Percentiles rank a stretch among this genome's conserved stretches.
Conservation (phyloP, 2,329 filamentous ascomycete species). For the Paecilomyces niveus region DNA sequence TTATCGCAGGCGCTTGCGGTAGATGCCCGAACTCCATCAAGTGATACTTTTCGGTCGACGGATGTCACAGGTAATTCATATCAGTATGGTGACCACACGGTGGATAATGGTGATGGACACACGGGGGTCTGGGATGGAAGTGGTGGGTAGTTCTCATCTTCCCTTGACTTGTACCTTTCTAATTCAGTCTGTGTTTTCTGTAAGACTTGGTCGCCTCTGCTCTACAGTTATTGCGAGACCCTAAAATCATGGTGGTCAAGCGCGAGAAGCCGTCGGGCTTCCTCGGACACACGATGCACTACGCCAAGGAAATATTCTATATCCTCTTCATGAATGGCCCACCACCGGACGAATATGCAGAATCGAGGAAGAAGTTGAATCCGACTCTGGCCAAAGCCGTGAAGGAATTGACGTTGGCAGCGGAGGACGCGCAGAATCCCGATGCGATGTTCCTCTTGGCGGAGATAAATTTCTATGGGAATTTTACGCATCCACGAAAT, state of each 20-base stretch:
- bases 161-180: background rate
- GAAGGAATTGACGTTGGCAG: constrained; percentile 52
- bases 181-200: constrained; percentile 5
- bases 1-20: constrained; percentile 23
- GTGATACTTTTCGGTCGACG: constrained; percentile 11
- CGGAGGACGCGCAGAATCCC: constrained; percentile 47
- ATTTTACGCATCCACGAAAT: constrained; percentile 79
- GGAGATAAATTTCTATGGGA: constrained; percentile 95
- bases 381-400: constrained; percentile 51
- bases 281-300: constrained; percentile 51
- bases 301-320: constrained; percentile 55
- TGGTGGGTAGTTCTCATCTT: constrained; percentile 16
- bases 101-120: constrained; percentile 10
- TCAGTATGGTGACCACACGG: constrained; percentile 14
- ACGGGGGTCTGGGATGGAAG: constrained; percentile 16
- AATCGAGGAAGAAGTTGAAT: constrained; percentile 26
- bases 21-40: constrained; percentile 13
- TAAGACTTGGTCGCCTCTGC: constrained; percentile 27
- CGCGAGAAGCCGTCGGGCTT: constrained; percentile 50
- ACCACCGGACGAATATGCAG: constrained; percentile 35
- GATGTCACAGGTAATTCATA: constrained; percentile 12
- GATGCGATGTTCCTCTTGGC: constrained; percentile 86
- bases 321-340: constrained; percentile 60
- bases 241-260: constrained; percentile 16
- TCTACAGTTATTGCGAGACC: constrained; percentile 20